Base-by-base conservation (phyloP, 257 asterid species). In the Haberlea rhodopensis region DNA sequence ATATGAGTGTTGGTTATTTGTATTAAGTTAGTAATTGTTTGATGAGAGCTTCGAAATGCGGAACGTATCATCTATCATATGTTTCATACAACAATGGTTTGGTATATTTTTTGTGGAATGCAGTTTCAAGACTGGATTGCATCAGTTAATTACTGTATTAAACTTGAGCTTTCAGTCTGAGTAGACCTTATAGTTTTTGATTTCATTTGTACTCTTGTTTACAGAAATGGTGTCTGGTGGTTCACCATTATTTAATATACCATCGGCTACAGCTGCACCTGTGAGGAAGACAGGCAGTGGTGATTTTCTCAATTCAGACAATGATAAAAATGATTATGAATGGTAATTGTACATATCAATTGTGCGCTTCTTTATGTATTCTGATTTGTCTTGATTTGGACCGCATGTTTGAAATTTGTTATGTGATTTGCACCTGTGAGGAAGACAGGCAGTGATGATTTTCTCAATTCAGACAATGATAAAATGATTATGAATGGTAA, bases 401-500 rank as follows among this genome's bases (percentile, higher is more conserved):
- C 27, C 57, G 32, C 24, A 45, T 61, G 56, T 56, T 43, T 53
- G 66, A 16, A 68, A 22, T 37, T 62, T 54, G 59, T 71, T n/a
- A n/a, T n/a, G n/a, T n/a, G n/a, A n/a, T n/a, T n/a, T 18, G 81
- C 75, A 24, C 81, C 90, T 60, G 82, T 53, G 43, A 83, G 89
- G 67, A 94, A 86, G 86, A 79, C 83, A 66, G 96, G 79, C n/a
- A 73, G 95, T 18, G 99, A 90, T 24, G 99, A 94, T 74, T 86
- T 94, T 75, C 96, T 94, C 79, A 86, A 83, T 75, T 85, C 99
- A 21, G 99, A 90, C 74, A 88, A 82, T 67, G 97, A 94, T 77
- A 94, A 94, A 94, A 94, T 75, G 99, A 94, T 77, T 94, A 90
- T 65, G 96, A 94, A 56, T 94, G 99, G 99, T 94, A 85, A 73